Conservation (phyloP, 2,329 filamentous ascomycete genomes). For the Talaromyces sp. region DNA sequence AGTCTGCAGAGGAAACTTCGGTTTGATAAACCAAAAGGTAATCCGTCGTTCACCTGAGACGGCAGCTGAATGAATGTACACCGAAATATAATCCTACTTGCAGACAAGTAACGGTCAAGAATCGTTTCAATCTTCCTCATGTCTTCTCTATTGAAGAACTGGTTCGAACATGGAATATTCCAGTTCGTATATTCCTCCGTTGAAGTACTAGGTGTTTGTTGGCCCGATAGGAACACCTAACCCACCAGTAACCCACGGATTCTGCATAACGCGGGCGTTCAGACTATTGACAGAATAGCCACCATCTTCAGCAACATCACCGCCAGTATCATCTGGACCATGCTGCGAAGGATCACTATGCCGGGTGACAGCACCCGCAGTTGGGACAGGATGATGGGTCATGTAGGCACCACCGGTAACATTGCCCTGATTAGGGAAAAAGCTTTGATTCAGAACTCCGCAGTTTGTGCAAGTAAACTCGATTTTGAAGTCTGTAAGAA, state of each 20-base stretch:
- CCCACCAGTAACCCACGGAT: slow-evolving; percentile 29
- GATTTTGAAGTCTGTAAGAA: slow-evolving; percentile 43
- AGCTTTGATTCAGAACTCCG: slow-evolving; percentile 42
- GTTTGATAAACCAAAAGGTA: background rate
- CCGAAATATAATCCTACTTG: background rate
- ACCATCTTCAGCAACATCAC: slow-evolving; percentile 23
- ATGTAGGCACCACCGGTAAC: slow-evolving; percentile 35
- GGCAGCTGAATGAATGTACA: background rate
- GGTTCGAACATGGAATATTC: background rate
- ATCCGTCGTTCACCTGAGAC: background rate
- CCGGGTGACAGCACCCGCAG: slow-evolving; percentile 20
- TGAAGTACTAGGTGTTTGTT: slow-evolving; percentile 14
- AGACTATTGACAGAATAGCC: slow-evolving; percentile 28
- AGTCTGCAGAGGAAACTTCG: background rate
- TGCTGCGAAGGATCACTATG: slow-evolving; percentile 21
- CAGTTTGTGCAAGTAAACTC: slow-evolving; percentile 45
- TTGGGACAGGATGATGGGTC: slow-evolving; percentile 25
- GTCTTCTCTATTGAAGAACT: background rate
- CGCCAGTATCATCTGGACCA: slow-evolving; percentile 19
- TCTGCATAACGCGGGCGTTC: slow-evolving; percentile 31
- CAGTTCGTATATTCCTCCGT: background rate
- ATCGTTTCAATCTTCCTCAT: background rate
- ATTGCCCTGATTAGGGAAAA: slow-evolving; percentile 42
- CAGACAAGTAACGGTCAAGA: background rate
- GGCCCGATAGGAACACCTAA: slow-evolving; percentile 34